Evolutionary conservation across 176 grass and related monocot genomes (phyloP).

Genomic region (Hsuehochloa calcarea): DNA sequence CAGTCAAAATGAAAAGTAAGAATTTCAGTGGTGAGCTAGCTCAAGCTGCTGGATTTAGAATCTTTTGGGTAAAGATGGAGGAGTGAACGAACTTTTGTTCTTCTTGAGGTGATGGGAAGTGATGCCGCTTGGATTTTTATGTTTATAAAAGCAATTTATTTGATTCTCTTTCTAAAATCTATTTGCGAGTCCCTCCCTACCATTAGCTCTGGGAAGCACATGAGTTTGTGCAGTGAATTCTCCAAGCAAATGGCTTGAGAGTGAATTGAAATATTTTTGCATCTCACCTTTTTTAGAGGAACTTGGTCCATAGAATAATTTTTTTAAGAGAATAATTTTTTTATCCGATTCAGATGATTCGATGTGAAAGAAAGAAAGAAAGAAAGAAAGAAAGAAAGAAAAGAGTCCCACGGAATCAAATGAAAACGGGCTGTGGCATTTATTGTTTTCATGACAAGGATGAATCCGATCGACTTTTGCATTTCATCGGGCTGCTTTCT

Average conservation of each 20-base stretch:
- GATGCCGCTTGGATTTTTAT: neutral
- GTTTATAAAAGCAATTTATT: neutral
- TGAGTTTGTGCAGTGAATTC: neutral
- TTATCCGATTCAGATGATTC: neutral
- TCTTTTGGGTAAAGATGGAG: neutral
- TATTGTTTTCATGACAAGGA: neutral
- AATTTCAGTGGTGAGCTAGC: neutral
- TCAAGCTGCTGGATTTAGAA: neutral
- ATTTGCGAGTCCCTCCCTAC: neutral
- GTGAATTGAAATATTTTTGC: neutral
- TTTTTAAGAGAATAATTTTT: neutral
- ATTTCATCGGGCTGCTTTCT: neutral
- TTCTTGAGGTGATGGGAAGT: conserved; percentile 2
- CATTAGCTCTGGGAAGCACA: neutral
- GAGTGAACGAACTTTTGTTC: neutral
- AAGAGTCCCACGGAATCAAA: neutral
- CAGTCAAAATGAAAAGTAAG: neutral
- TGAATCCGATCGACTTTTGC: neutral
- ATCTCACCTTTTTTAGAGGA: neutral
- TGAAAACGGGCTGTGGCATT: neutral
- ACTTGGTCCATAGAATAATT: too few species aligned
- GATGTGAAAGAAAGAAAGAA: neutral
- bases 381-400: neutral
- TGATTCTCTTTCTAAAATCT: neutral
- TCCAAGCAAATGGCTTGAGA: too few species aligned